phyloP scores from a whole-genome alignment of 2,329 filamentous ascomycete species.

The Camptophora hylomeconis region DNA sequence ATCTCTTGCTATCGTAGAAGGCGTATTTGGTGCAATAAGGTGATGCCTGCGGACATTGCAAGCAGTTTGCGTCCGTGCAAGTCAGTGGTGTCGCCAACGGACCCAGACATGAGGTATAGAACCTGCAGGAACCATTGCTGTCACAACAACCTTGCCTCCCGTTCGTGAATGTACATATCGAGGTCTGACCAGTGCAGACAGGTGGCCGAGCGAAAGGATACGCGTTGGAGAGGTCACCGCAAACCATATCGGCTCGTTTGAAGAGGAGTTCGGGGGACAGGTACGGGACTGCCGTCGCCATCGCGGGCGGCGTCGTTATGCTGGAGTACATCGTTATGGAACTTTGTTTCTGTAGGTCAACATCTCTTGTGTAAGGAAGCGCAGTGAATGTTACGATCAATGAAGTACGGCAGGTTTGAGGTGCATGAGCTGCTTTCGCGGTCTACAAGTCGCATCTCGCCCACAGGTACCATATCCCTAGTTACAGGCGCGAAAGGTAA shows the following conservation, averaged over 20 bases:
- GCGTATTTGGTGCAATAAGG: background rate
- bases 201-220: conserved; percentile 1
- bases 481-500: no score
- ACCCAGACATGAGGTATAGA: conserved; percentile 3
- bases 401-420: no score
- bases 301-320: background rate
- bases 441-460: no score
- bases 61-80: background rate
- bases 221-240: background rate
- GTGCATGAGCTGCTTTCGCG: no score
- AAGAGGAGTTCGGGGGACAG: background rate
- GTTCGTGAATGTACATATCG: conserved; percentile 1
- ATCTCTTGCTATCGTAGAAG: background rate
- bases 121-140: background rate
- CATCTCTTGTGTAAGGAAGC: background rate
- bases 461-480: no score
- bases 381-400: background rate
- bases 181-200: conserved; percentile 1
- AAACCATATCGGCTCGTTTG: conserved; percentile 1
- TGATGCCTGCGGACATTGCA: background rate
- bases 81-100: background rate
- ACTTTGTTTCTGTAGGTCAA: background rate
- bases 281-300: background rate
- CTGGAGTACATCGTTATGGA: background rate
- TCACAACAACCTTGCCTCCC: conserved; percentile 2